A percentile compares a stretch with the other conserved stretches of the same genome.
Conservation (phyloP, 2,329 filamentous ascomycete genomes). For the Nigrograna mackinnonii region DNA sequence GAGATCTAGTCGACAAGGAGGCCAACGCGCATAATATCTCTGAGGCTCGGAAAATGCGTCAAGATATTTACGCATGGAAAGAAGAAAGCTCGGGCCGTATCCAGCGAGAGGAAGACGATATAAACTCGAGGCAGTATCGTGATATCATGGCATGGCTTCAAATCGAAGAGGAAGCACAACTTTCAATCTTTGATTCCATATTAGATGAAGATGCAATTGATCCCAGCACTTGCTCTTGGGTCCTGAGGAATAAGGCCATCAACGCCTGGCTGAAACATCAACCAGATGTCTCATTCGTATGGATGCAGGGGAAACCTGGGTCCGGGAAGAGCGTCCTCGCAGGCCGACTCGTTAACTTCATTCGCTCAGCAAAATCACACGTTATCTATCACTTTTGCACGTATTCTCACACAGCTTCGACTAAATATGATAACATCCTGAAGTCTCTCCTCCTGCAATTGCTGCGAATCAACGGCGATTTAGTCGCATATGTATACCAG, state of each 20-base stretch:
- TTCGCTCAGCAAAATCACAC: constrained; percentile 1
- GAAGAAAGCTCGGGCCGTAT: constrained; percentile 12
- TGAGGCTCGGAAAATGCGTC: constrained; percentile 16
- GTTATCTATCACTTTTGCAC: constrained; percentile 24
- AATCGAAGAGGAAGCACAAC: constrained; percentile 14
- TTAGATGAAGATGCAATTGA: constrained; percentile 18
- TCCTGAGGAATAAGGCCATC: constrained; percentile 12
- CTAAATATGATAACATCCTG: constrained; percentile 16
- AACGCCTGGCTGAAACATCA: constrained; percentile 14
- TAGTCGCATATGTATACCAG: constrained; percentile 26
- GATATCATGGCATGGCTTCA: constrained; percentile 25
- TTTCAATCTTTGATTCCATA: constrained; percentile 11
- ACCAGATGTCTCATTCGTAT: constrained; percentile 9
- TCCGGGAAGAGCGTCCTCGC: constrained; percentile 15
- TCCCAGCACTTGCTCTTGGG: constrained; percentile 25
- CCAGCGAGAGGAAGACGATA: constrained; percentile 10
- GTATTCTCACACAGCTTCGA: constrained; percentile 11
- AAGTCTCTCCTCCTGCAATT: constrained; percentile 24
- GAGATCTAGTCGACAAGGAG: constrained; percentile 28
- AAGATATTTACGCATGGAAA: constrained; percentile 11
- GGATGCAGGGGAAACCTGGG: constrained; percentile 24
- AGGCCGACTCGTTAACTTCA: constrained; percentile 8
- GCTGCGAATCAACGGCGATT: constrained; percentile 14
- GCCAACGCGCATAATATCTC: constrained; percentile 26
- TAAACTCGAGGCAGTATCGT: constrained; percentile 8